Base-by-base conservation (phyloP, 345 rosid species). In the Mallotus nudiflorus region DNA sequence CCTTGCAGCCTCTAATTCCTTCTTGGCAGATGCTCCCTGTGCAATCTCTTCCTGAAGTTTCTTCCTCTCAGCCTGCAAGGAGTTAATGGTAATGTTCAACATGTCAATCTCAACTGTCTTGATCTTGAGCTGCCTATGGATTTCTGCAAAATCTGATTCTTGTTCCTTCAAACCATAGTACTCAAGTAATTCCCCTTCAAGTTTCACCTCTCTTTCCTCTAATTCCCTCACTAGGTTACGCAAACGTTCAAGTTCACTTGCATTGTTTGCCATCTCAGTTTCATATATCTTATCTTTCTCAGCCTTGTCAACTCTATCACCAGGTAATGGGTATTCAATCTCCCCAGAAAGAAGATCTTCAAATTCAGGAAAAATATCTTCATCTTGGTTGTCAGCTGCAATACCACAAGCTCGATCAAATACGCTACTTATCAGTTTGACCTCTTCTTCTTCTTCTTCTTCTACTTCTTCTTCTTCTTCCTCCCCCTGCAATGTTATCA, bases 101-200 rank as follows among this genome's bases (percentile, higher is more conserved):
- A 90, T 92, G 86, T 92, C 91, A 44, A 87, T 85, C 84, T 95
- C 99, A 45, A 88, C 97, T 2, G 88, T 89, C 88, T 92, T 95
- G 80, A 92, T 88, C 83, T 90, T 95, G 64, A 95, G 89, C 80
- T 95, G 99, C 84, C 89, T 87, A 53, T 86, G 97, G 69, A 95
- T 50, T 82, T 89, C 96, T 20, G 70, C 70, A 7, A 95, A 52
- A 44, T 90, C 93, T 0, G 86, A 86, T 80, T 95, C 96, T 79
- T 88, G 97, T 81, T 95, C 99, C 84, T 90, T 90, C 68, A 95
- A 68, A 71, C 97, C 99, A 68, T 90, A 94, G 78, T 87, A 94
- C 84, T 94, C 97, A 0, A 94, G 96, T 73, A 94, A 75, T 56
- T 94, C 96, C 0, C 92, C 97, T 85, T 90, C 97, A 39, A 95